Conservation (phyloP, 1,284 basidiomycete genomes). For the Ganoderma lucidum region DNA sequence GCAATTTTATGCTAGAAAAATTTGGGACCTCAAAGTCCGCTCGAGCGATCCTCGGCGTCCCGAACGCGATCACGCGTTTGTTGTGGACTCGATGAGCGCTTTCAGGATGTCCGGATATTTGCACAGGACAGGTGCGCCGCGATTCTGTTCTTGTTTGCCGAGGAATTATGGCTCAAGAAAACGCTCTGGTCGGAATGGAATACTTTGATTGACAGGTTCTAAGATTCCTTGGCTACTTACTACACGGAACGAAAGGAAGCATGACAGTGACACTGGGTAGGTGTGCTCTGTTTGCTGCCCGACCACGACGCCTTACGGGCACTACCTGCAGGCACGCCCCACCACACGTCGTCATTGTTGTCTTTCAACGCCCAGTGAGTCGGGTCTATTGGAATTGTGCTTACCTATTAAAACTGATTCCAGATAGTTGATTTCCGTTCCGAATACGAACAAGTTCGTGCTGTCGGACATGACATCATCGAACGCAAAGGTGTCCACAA, state of each 20-base stretch:
- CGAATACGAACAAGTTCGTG: neutral
- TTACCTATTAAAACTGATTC: neutral
- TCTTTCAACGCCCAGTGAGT: neutral
- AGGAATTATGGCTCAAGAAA: neutral
- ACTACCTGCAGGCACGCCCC: neutral
- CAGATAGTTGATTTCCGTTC: neutral
- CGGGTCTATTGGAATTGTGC: neutral
- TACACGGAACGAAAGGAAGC: neutral
- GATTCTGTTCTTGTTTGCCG: neutral
- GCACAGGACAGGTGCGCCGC: neutral
- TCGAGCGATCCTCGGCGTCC: neutral
- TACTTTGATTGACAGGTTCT: neutral
- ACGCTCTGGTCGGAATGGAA: neutral
- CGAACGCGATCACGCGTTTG: neutral
- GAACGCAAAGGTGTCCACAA: neutral
- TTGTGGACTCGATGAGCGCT: neutral
- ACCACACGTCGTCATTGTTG: neutral
- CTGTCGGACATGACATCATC: neutral
- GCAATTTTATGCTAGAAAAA: neutral
- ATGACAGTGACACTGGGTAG: neutral
- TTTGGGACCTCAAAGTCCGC: neutral
- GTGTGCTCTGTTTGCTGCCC: neutral
- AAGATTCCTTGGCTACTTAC: neutral
- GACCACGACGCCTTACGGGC: neutral
- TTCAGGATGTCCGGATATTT: neutral